Conservation (phyloP, 192 early-diverging fungal species). For the Coemansia sp. region DNA sequence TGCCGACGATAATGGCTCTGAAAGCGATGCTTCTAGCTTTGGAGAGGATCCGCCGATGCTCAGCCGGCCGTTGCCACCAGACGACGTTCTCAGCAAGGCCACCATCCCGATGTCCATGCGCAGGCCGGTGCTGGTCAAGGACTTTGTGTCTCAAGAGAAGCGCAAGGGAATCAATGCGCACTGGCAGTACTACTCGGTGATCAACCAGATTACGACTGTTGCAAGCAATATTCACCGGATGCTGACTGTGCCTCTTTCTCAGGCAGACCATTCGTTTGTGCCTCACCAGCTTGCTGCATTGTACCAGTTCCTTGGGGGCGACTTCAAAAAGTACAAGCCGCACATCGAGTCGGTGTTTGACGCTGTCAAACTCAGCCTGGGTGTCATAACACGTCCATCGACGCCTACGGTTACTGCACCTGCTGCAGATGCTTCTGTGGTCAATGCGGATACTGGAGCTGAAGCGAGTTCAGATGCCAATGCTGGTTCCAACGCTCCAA, state of each 20-base stretch:
- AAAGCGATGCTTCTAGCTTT: conserved; percentile 49
- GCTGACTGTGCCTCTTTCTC: conserved; percentile 18
- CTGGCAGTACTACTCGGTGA: conserved; percentile 56
- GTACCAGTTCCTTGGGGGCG: conserved; percentile 55
- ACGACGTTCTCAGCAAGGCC: conserved; percentile 45
- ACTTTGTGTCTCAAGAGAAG: conserved; percentile 48
- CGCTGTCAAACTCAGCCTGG: conserved; percentile 30
- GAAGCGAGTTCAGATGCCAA: neutral
- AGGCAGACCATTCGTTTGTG: conserved; percentile 40
- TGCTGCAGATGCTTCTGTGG: neutral
- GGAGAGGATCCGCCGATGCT: conserved; percentile 39
- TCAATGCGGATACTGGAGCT: neutral
- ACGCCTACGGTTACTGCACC: conserved; percentile 1
- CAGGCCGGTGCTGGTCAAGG: conserved; percentile 32
- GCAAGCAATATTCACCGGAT: conserved; percentile 44
- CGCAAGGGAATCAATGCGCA: conserved; percentile 54
- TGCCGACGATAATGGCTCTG: conserved; percentile 16
- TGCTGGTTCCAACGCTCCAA: neutral
- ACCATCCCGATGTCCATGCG: conserved; percentile 52
- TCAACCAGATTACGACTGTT: conserved; percentile 47
- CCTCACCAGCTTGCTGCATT: conserved; percentile 50
- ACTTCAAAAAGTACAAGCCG: conserved; percentile 56
- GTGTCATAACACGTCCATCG: conserved; percentile 4
- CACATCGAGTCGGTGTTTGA: conserved; percentile 47
- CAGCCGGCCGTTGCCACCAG: conserved; percentile 45